Conservation (phyloP, 2,329 filamentous ascomycete genomes). For the Cladosporium sp. region DNA sequence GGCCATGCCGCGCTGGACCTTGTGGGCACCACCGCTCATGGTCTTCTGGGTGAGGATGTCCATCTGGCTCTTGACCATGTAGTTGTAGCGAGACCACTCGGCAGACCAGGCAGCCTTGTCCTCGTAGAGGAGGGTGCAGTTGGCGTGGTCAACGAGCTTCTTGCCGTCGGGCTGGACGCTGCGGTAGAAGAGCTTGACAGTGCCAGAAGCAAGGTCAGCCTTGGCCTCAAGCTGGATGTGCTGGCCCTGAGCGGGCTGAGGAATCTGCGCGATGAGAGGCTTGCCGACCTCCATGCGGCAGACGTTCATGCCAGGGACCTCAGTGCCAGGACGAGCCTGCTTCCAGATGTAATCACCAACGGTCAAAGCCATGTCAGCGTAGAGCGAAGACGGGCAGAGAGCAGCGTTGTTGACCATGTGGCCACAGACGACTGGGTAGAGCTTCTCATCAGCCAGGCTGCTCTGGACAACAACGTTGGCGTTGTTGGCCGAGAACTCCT, state of each 20-base stretch:
- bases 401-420: conserved; percentile 65
- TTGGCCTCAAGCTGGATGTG: conserved; percentile 58
- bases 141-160: conserved; percentile 57
- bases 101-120: conserved; percentile 57
- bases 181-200: conserved; percentile 51
- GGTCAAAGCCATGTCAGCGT: conserved; percentile 63
- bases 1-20: conserved; percentile 69
- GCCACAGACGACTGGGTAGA: conserved; percentile 59
- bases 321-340: conserved; percentile 53
- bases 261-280: conserved; percentile 59
- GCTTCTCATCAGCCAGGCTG: conserved; percentile 60
- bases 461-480: conserved; percentile 61
- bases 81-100: conserved; percentile 64
- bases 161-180: conserved; percentile 59
- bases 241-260: conserved; percentile 49
- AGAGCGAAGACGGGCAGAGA: conserved; percentile 61
- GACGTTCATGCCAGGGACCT: conserved; percentile 60
- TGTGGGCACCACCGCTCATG: conserved; percentile 62
- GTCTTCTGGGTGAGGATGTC: conserved; percentile 66
- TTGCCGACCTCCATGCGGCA: conserved; percentile 65
- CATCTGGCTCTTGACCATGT: conserved; percentile 51
- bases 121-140: conserved; percentile 59
- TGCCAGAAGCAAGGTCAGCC: conserved; percentile 53
- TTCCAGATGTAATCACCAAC: conserved; percentile 65
- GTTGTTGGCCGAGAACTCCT: conserved; percentile 58